Conservation (phyloP, 192 early-diverging fungal genomes). For the Coemansia sp. region DNA sequence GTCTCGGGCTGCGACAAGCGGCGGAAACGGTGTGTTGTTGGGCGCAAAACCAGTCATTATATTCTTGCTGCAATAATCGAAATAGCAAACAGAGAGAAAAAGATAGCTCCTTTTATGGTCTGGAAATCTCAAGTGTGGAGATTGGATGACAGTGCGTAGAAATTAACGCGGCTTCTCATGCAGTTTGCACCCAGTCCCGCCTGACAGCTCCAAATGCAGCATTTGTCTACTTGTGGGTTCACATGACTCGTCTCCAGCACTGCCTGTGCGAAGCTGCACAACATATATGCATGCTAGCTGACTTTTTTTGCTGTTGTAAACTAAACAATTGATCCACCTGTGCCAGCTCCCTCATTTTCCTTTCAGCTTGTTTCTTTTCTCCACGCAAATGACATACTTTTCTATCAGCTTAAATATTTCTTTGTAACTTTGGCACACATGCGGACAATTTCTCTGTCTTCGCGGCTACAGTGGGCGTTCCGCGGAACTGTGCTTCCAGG, state of each 20-base stretch:
- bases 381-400: neutral
- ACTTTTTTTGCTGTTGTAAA: too few species aligned
- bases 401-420: neutral
- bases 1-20: conserved; percentile 63
- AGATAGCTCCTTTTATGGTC: neutral
- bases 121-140: too few species aligned
- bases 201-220: too few species aligned
- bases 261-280: neutral
- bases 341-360: neutral
- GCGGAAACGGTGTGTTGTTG: conserved; percentile 59
- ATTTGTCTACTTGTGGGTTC: too few species aligned
- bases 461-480: conserved; percentile 54
- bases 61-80: neutral
- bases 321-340: neutral
- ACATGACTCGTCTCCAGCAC: too few species aligned
- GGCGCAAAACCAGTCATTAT: conserved; percentile 38
- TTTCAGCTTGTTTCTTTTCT: neutral
- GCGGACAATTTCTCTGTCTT: conserved; percentile 51
- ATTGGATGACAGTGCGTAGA: too few species aligned
- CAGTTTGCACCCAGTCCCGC: too few species aligned
- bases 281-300: neutral
- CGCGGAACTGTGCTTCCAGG: conserved; percentile 51
- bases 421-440: conserved; percentile 6
- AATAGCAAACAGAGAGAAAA: neutral
- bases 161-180: too few species aligned